Base-by-base conservation (phyloP, 2,329 filamentous ascomycete species). In the Penicillium brevicompactum region DNA sequence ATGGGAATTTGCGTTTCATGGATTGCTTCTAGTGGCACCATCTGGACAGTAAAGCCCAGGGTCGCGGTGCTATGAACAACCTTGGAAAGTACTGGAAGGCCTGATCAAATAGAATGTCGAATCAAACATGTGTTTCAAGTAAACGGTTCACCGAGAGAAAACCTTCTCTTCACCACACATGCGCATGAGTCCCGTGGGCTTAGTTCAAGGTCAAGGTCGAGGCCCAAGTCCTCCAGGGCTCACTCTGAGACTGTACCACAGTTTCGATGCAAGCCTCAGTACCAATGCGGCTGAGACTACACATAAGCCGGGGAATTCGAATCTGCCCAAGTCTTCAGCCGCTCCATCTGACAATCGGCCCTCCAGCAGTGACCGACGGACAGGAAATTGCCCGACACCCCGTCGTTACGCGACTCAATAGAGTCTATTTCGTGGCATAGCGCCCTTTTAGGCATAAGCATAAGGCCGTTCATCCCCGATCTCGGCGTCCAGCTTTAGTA, bases 1-100 rank as follows among this genome's bases (percentile, higher is more conserved):
- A 63, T 47, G 62, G 62, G 4, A 40, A 45, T n/a, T 43, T 65
- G 40, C 48, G 47, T 9, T 66, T 51, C 48, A 62, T 65, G 63
- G 57, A 57, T 32, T 66, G 62, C 53, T 64, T 64, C 50, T 64
- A 62, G 9, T 21, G 34, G 21, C 10, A 21, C 24, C 24, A 27
- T 27, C 24, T 5, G 10, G 8, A 18, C 5, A 21, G 16, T 16
- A 27, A 5, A 8, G 18, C 18, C 8, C 24, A 27, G 24, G 24
- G 24, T 8, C 8, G 4, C 8, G 24, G 8, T 8, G 8, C 24
- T 27, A 5, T 8, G 24, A 27, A 27, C 24, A 8, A 18, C 18
- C 18, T 18, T 18, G 18, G 18, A 18, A 8, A 27, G 24, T 27
- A 27, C 24, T 27, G 24, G 24, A 27, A 27, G 21, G 30, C 2